Percentiles rank a stretch among this genome's conserved stretches.
These are phyloP conservation scores for Ascochyta koolunga DNA, from an alignment of 2,329 filamentous ascomycete genomes.

Conservation along the genomic window DNA sequence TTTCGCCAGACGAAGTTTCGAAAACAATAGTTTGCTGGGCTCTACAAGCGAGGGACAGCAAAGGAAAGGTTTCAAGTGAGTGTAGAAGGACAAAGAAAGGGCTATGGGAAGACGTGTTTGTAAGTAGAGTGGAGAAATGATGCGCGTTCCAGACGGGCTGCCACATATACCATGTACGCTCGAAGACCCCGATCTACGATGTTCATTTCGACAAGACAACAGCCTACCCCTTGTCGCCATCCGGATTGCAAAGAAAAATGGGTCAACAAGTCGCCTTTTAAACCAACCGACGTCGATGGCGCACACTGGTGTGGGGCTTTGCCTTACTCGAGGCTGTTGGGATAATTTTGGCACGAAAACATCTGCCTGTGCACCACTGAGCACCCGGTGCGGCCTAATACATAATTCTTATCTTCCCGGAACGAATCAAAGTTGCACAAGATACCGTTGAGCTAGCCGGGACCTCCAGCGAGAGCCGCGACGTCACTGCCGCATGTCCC, in stretches of 20 bases:
- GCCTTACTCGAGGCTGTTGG: conserved; percentile 16
- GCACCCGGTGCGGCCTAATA: not conserved
- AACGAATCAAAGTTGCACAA: conserved; percentile 13
- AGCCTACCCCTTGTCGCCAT: conserved; percentile 8
- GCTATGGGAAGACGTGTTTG: not conserved
- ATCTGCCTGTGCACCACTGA: conserved; percentile 8
- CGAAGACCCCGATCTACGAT: conserved; percentile 1
- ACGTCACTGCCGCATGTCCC: conserved; percentile 9
- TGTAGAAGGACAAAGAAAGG: not conserved
- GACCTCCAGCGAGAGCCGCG: not conserved
- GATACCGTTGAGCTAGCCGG: conserved; percentile 7
- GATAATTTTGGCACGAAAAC: conserved; percentile 13
- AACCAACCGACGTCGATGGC: conserved; percentile 18
- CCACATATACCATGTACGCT: conserved; percentile 3
- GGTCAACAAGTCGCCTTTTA: conserved; percentile 20
- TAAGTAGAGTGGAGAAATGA: conserved; percentile 14
- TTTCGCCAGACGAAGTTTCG: conserved; percentile 5
- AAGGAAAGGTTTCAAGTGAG: not conserved
- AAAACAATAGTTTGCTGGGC: not conserved
- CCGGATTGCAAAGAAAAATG: conserved; percentile 19
- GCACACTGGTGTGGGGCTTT: conserved; percentile 8
- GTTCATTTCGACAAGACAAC: conserved; percentile 14
- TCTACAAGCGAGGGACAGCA: conserved; percentile 3
- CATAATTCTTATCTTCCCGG: conserved; percentile 3
- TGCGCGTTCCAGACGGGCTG: conserved; percentile 13